Base-by-base conservation (phyloP, 768 basidiomycete genomes). In the Hemileccinum rubropunctum region DNA sequence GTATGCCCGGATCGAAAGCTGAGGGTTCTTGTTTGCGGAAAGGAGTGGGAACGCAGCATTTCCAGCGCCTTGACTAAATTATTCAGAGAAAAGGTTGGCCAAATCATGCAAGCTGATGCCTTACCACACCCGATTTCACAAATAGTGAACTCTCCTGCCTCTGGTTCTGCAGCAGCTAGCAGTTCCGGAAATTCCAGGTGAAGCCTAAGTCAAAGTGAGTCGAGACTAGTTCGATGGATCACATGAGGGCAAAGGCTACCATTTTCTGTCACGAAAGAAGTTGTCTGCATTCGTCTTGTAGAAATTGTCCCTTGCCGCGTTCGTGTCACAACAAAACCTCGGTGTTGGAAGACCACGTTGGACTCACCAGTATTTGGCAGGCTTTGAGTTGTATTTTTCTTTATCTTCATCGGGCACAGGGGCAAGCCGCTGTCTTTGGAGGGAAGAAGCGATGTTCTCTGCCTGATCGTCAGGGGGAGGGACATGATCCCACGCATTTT, bases 121-220 rank as follows among this genome's bases (percentile, higher is more conserved):
- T 56, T 53, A 88, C 88, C 94, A 64, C 95, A 98, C 20, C 97
- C 97, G 23, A 98, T 80, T 68, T 99, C 97, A 39, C 85, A 83
- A 18, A 98, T 80, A 2, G 76, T 78, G 43, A 79, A 73, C 1
- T 80, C 79, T 13, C 95, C 95, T 45, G 91, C 91, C 55, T 86
- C 80, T 3, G 81, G 72, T 54, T 83, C 74, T 12, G 86, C 78
- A 1, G 86, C 85, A 11, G 76, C 76, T 21, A 88, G 72, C 18
- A 98, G 77, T 60, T 98, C 94, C 0, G 89, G 90, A 60, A 98
- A 98, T 67, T 99, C 97, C n/a, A 91, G 82, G 58, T 89, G 82
- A 27, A 98, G 75, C 95, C 86, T 89, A 27, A 23, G 23, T 23
- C 30, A 7, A 48, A 42, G 37, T 63, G 28, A 54, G 50, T 11